Percentiles rank a stretch among this genome's conserved stretches.
These are phyloP conservation scores for Phytophthora brassicae DNA, from an alignment of 352 stramenopile genomes.

Conservation along the genomic window DNA sequence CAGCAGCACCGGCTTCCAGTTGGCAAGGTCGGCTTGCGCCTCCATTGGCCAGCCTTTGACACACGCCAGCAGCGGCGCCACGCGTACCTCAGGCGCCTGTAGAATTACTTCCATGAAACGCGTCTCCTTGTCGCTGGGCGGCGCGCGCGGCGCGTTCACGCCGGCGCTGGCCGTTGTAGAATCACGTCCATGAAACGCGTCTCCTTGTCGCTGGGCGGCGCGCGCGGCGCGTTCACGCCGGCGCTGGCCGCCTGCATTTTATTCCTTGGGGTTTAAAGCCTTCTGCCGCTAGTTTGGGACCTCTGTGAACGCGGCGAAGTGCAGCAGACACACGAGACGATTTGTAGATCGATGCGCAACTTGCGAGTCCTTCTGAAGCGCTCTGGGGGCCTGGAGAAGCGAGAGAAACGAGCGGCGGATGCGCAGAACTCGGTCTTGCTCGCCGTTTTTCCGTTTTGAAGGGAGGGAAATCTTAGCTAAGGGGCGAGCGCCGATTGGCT, in stretches of 20 bases:
- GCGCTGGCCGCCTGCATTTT: conserved; percentile 31
- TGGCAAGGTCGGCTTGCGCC: conserved; percentile 71
- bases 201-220: conserved; percentile 54
- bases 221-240: conserved; percentile 25
- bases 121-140: conserved; percentile 51
- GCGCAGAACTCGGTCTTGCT: not conserved
- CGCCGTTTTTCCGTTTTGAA: conserved; percentile 25
- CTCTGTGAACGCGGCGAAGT: not conserved
- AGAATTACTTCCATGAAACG: conserved; percentile 69
- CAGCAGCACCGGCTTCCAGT: conserved; percentile 65
- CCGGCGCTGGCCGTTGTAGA: conserved; percentile 17
- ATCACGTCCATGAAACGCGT: conserved; percentile 66
- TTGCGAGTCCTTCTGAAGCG: not conserved
- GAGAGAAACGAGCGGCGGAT: conserved; percentile 20
- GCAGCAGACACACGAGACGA: conserved; percentile 3
- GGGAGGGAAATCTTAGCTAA: conserved; percentile 33
- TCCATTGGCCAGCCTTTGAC: conserved; percentile 81
- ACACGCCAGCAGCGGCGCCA: conserved; percentile 64
- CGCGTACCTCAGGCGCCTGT: conserved; percentile 39
- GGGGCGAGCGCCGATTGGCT: too few relatives aligned
- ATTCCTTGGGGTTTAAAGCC: conserved; percentile 12
- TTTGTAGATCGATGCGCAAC: not conserved
- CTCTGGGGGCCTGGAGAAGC: not conserved
- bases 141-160: conserved; percentile 30
- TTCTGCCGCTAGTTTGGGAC: not conserved